A percentile compares a stretch with the other conserved stretches of the same genome.
Conservation (phyloP, 305 asterid species). For the Ruellia speciosa region DNA sequence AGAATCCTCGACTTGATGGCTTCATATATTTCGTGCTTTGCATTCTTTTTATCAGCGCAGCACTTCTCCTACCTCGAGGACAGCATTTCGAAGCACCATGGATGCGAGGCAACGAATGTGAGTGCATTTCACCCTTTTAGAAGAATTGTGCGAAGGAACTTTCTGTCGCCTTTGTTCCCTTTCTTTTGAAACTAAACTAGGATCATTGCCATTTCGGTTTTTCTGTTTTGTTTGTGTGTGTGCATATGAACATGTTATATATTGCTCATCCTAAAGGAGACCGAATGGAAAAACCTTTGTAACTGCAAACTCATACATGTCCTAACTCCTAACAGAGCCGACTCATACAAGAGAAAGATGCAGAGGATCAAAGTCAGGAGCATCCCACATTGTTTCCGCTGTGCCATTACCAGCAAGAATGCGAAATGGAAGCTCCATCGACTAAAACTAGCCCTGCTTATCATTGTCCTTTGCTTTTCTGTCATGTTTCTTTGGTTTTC, state of each 20-base stretch:
- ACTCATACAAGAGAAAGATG: constrained; percentile 40
- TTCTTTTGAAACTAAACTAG: not conserved
- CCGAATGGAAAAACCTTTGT: too few species aligned
- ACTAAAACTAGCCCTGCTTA: not conserved
- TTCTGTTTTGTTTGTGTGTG: not conserved
- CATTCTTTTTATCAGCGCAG: too few species aligned
- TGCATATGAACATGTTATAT: not conserved
- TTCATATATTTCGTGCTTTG: too few species aligned
- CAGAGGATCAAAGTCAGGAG: constrained; percentile 42
- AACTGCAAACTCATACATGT: not conserved
- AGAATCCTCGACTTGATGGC: too few species aligned
- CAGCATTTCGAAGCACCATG: constrained; percentile 12
- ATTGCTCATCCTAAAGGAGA: too few species aligned
- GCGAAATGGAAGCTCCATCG: constrained; percentile 32
- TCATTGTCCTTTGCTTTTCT: not conserved
- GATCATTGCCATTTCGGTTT: too few species aligned
- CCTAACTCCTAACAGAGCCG: constrained; percentile 31
- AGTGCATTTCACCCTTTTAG: constrained; percentile 1
- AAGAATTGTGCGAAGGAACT: not conserved
- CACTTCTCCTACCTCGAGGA: not conserved
- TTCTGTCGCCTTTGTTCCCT: not conserved
- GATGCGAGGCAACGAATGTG: constrained; percentile 25
- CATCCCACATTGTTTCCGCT: not conserved
- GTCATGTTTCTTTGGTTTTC: not conserved
- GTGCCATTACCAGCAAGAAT: constrained; percentile 11